These are phyloP conservation scores for Capillidium heterosporum DNA, from an alignment of 371 early-diverging fungal species.

Conservation along the genomic window DNA sequence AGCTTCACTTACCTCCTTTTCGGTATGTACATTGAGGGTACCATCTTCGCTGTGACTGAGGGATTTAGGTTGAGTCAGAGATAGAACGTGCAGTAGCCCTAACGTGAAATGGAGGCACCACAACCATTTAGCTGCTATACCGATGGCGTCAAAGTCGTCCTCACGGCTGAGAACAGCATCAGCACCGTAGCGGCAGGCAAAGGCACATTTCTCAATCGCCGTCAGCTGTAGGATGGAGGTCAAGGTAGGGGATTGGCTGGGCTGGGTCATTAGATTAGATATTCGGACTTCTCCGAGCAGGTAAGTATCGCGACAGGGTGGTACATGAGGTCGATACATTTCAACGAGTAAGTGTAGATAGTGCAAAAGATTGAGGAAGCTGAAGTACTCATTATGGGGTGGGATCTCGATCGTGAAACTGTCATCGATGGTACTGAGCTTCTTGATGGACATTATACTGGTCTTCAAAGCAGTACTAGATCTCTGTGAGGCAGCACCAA, in stretches of 20 bases:
- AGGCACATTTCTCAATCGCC: background rate
- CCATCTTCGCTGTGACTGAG: too few relatives aligned
- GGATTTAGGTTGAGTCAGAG: too few relatives aligned
- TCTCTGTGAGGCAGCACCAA: too few relatives aligned
- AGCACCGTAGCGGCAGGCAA: background rate
- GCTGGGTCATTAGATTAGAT: background rate
- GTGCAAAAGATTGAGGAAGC: background rate
- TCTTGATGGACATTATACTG: background rate
- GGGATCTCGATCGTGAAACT: background rate
- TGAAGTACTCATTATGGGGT: background rate
- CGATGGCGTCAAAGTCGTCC: background rate
- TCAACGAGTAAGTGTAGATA: background rate
- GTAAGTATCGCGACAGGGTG: too few relatives aligned
- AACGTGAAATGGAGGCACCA: background rate
- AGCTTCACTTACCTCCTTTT: background rate
- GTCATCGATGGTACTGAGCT: background rate
- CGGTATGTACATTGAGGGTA: too few relatives aligned
- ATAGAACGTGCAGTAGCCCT: background rate
- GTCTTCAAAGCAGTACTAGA: too few relatives aligned
- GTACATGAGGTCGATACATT: background rate
- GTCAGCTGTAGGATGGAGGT: background rate
- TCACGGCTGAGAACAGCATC: background rate
- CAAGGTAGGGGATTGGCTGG: background rate
- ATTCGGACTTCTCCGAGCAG: background rate
- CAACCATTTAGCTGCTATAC: background rate